Conservation (phyloP, 2,329 filamentous ascomycete species). For the Alternaria hordeiaustralica region DNA sequence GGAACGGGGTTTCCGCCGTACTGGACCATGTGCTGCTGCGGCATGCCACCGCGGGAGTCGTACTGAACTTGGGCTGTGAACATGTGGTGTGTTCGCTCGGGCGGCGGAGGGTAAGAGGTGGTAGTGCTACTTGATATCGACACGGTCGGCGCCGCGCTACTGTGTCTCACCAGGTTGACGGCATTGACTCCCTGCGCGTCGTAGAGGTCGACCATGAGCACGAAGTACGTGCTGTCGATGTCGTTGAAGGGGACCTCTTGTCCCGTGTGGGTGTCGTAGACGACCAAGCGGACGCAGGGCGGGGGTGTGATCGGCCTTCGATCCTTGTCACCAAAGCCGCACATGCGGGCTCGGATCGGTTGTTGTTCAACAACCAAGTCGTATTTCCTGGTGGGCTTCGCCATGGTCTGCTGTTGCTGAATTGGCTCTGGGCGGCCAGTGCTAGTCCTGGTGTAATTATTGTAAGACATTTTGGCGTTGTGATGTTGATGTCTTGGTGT, state of each 20-base stretch:
- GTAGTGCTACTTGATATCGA: constrained; percentile 83
- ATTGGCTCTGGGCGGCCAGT: constrained; percentile 2
- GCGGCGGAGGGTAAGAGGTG: constrained; percentile 68
- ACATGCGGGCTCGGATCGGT: constrained; percentile 93
- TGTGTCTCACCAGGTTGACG: constrained; percentile 73
- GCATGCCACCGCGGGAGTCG: constrained; percentile 50
- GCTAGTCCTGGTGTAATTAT: background rate
- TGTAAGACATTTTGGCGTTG: background rate
- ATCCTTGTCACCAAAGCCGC: constrained; percentile 98
- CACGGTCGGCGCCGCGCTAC: constrained; percentile 65
- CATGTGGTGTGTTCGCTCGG: background rate
- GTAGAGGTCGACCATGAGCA: constrained; percentile 74
- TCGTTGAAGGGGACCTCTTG: constrained; percentile 83
- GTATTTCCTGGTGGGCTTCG: constrained; percentile 19
- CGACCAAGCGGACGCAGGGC: constrained; percentile 84
- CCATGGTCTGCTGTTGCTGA: background rate
- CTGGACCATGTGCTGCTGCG: background rate
- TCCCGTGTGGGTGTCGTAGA: constrained; percentile 75
- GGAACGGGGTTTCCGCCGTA: background rate
- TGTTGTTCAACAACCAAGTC: constrained; percentile 86
- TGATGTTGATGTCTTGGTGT: background rate
- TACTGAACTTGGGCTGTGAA: constrained; percentile 27
- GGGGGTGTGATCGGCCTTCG: constrained; percentile 94
- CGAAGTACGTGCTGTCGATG: constrained; percentile 71
- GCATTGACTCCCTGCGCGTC: constrained; percentile 65